Conservation (phyloP, 768 basidiomycete genomes). For the Amanita pallidorosea region DNA sequence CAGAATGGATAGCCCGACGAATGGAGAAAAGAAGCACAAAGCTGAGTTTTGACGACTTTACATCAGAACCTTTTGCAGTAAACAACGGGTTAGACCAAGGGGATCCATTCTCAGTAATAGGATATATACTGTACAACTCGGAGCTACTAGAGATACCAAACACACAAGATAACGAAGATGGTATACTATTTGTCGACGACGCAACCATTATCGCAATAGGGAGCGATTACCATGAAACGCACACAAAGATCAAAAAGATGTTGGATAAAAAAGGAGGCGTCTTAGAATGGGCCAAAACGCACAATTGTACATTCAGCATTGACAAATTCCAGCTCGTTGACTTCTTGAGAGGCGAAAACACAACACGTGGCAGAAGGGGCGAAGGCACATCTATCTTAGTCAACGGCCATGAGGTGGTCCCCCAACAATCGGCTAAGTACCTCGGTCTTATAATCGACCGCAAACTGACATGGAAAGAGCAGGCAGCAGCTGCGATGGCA, state of each 20-base stretch:
- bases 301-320: not conserved
- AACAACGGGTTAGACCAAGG: constrained; percentile 9
- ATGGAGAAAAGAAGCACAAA: not conserved
- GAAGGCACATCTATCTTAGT: not conserved
- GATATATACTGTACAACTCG: constrained; percentile 6
- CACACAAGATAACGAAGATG: not conserved
- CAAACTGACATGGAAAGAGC: not conserved
- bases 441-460: not conserved
- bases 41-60: constrained; percentile 9
- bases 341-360: not conserved
- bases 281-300: not conserved
- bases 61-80: constrained; percentile 2
- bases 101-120: constrained; percentile 6
- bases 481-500: not conserved
- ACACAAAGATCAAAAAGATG: not conserved
- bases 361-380: not conserved
- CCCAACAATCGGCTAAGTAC: not conserved
- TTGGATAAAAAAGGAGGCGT: not conserved
- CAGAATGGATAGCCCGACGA: not conserved
- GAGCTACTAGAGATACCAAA: not conserved
- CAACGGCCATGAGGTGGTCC: not conserved
- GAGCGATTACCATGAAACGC: not conserved
- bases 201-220: not conserved
- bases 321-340: not conserved
- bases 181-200: not conserved